Base-by-base conservation (phyloP, 208 protist genomes). In the Blastocrithidia nonstop region DNA sequence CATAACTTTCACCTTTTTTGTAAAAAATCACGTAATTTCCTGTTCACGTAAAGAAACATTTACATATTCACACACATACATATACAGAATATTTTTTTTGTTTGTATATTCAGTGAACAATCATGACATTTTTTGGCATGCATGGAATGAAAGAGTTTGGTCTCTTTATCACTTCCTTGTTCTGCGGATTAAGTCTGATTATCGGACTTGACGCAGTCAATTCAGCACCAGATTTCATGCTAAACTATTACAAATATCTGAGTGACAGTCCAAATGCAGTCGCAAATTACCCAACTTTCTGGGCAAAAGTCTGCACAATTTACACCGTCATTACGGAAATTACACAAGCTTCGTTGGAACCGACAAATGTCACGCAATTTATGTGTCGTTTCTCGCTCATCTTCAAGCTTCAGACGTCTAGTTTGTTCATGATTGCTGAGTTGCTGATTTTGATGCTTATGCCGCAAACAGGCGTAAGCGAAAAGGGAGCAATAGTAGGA, bases 161-260 rank as follows among this genome's bases (percentile, higher is more conserved):
- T 35, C 56, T 81, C 50, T 82, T 82, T 19, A 35, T 71, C 29
- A 89, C 85, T 4, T 73, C 85, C 36, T 37, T 92, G 6, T 22
- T 90, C 22, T 48, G 77, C n/a, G 89, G 89, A 3, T 27, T 88
- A 21, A 81, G 77, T 13, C 81, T 88, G 60, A 65, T 96, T 28
- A 84, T 94, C 55, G 78, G 80, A 13, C 66, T 81, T 46, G 93
- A 90, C 40, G 71, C 76, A 13, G 69, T 92, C 40, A 92, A 85
- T 41, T 81, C 72, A 6, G 81, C 81, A 7, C 81, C 74, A 0
- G 70, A 61, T 39, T 94, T 91, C 58, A 93, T 93, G 62, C 36
- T 73, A 0, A 53, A 90, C 9, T 89, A 83, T 55, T 84, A 84
- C 50, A 71, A 78, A 57, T 89, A 80, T 48, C 45, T 84, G n/a